These are phyloP conservation scores for Zygnema cylindricum DNA, from an alignment of 139 green algal species.

Conservation along the genomic window DNA sequence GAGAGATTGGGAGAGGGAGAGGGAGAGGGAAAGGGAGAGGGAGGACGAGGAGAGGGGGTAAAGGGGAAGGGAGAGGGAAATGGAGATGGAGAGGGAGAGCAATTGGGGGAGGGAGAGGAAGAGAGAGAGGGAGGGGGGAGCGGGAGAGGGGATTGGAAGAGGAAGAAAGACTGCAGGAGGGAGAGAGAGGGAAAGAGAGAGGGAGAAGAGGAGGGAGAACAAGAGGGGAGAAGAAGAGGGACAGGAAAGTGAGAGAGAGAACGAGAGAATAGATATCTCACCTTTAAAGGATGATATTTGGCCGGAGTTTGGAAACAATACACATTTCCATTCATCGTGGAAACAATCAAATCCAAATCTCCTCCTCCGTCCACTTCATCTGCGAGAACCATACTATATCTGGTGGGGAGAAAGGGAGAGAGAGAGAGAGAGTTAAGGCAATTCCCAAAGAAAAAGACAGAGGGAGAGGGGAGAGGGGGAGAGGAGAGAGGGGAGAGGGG, in stretches of 20 bases:
- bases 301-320: constrained; percentile 82
- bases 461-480: background rate
- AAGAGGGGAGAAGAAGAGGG: too few species aligned
- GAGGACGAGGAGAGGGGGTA: constrained; percentile 76
- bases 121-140: constrained; percentile 4
- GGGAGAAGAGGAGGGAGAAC: constrained; percentile 6
- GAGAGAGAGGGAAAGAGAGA: background rate
- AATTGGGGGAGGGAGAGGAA: background rate
- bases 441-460: too few species aligned
- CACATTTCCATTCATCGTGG: constrained; percentile 95
- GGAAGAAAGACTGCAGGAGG: constrained; percentile 70
- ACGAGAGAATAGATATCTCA: constrained; percentile 30
- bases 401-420: constrained; percentile 8
- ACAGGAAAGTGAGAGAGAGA: background rate
- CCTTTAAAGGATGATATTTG: constrained; percentile 81
- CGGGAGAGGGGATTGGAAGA: constrained; percentile 30
- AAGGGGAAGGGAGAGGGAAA: constrained; percentile 18
- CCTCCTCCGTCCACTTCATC: constrained; percentile 84
- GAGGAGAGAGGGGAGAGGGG: background rate
- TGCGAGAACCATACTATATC: constrained; percentile 86
- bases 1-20: background rate
- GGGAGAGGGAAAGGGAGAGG: background rate
- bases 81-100: constrained; percentile 70
- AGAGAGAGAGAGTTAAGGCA: background rate
- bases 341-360: constrained; percentile 83